A percentile compares a stretch with the other conserved stretches of the same genome.
phyloP scores from a whole-genome alignment of 2,329 filamentous ascomycete genomes.

The Ophiostoma ulmi region DNA sequence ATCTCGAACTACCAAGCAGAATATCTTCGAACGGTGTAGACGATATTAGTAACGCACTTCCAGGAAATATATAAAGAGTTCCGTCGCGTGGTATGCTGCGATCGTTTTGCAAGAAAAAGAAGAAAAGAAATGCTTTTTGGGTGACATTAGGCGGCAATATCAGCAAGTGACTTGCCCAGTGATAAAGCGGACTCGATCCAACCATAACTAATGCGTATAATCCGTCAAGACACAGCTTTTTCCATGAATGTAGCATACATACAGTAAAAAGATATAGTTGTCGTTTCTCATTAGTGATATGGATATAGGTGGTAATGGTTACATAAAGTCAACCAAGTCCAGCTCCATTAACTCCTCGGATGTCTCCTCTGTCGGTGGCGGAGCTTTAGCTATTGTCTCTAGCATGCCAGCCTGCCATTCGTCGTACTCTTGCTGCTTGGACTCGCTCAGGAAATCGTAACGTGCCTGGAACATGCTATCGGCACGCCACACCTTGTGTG shows the following conservation, averaged over 20 bases:
- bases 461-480: slow-evolving; percentile 72
- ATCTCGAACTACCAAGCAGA: not conserved
- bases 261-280: not conserved
- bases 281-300: not conserved
- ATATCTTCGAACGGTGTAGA: not conserved
- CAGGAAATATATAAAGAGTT: not conserved
- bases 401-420: slow-evolving; percentile 61
- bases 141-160: not conserved
- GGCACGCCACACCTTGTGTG: slow-evolving; percentile 43
- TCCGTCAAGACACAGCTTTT: too few relatives aligned
- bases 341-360: not conserved
- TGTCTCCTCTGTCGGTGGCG: not conserved
- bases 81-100: not conserved
- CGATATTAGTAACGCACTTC: not conserved
- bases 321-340: not conserved
- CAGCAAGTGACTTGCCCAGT: not conserved
- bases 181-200: not conserved
- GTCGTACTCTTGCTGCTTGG: slow-evolving; percentile 55
- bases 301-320: not conserved
- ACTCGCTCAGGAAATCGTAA: slow-evolving; percentile 65
- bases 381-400: not conserved
- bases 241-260: too few relatives aligned
- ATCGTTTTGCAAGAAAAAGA: not conserved
- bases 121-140: not conserved
- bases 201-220: not conserved